These are phyloP conservation scores for Neltuma alba DNA, from an alignment of 306 rosid genomes.

Conservation along the genomic window DNA sequence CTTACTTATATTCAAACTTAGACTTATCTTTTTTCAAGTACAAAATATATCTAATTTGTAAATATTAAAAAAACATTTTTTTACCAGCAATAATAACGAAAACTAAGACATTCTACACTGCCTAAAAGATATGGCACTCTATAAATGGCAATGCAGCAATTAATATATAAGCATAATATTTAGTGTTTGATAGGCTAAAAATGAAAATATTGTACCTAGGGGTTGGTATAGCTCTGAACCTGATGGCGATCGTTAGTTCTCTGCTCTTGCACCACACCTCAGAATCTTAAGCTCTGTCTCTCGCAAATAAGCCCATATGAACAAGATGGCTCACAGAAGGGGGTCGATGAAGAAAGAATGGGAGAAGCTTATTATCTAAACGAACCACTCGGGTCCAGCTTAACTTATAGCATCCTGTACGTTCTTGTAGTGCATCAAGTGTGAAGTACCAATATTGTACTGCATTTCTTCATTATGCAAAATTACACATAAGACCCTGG, in stretches of 20 bases:
- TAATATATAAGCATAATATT: background rate
- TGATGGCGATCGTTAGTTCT: background rate
- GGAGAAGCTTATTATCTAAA: too few species aligned
- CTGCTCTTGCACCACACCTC: background rate
- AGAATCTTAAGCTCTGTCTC: background rate
- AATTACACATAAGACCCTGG: too few species aligned
- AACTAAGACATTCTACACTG: background rate
- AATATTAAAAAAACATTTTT: too few species aligned
- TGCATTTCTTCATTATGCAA: background rate
- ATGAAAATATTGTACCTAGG: background rate
- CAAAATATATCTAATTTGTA: too few species aligned
- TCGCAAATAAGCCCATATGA: background rate
- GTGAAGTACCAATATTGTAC: background rate
- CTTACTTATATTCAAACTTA: too few species aligned
- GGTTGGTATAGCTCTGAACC: background rate
- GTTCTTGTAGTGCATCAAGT: background rate
- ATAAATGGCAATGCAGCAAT: background rate
- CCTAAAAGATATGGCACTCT: background rate
- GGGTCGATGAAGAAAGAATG: background rate
- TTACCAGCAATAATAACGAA: too few species aligned
- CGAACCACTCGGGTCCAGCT: too few species aligned
- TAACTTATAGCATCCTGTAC: background rate
- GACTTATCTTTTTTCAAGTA: too few species aligned
- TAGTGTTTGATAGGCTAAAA: background rate
- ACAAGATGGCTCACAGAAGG: background rate